Base-by-base conservation (phyloP, 2,329 filamentous ascomycete species). In the Alternaria sp. region DNA sequence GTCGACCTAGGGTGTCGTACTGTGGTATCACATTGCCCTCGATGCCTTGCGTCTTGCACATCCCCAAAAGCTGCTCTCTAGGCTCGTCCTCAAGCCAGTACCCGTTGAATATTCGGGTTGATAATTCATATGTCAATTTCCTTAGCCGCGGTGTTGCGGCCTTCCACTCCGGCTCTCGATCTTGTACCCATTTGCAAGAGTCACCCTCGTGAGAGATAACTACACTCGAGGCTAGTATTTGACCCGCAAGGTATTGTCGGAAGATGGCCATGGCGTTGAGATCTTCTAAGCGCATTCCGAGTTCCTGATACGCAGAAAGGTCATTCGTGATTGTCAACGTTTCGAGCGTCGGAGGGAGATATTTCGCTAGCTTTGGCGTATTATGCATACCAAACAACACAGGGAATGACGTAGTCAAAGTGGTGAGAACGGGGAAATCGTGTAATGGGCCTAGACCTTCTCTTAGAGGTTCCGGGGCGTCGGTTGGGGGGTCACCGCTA, bases 81-180 rank as follows among this genome's bases (percentile, higher is more conserved):
- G 28, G 28, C 25, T 51, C 13, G 17, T 5, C 3, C 3, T 8
- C 4, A 21, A 8, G 11, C 47, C 47, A 51, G 47, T 51, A 51
- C 17, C 47, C 12, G 6, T 7, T 13, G 7, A 17, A 51, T 7
- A 32, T 0, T 12, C 1, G 9, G 36, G 36, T 6, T 51, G 11
- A 9, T n/a, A 51, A 12, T 13, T 60, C 61, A 49, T 60, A 63
- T 30, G 23, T 52, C 32, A 60, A 44, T 13, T 47, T 45, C 26
- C 19, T 60, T 40, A 60, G 21, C 7, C 19, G 45, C 12, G 52
- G 57, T n/a, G 61, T 63, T 10, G 61, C 61, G 12, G 26, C 30
- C 36, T 55, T 60, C 52, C 61, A 60, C 53, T 43, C 59, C 3
- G 40, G 59, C 40, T 53, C 53, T 2, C 23, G 11, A 17, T 30